These are phyloP conservation scores for Penicillium angulare DNA, from an alignment of 495 filamentous ascomycete species.

Conservation along the genomic window DNA sequence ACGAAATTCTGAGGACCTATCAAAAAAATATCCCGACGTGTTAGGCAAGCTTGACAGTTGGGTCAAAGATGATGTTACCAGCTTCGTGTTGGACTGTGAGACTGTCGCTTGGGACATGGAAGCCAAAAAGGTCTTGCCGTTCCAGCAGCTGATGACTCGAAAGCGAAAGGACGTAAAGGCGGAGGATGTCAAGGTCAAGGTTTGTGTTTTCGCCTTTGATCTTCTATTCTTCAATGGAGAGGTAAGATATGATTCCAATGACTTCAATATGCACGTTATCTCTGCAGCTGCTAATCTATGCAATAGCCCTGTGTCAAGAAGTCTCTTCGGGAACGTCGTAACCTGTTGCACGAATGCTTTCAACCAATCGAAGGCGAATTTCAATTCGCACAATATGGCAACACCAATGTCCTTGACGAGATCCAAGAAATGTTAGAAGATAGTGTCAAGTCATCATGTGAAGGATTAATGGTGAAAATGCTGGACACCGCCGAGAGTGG, in stretches of 20 bases:
- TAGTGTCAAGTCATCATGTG: slow-evolving; percentile 88
- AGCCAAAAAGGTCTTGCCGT: slow-evolving; percentile 92
- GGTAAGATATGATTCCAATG: slow-evolving; percentile 34
- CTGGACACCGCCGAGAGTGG: slow-evolving; percentile 84
- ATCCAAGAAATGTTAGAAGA: slow-evolving; percentile 92
- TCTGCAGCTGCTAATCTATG: slow-evolving; percentile 2
- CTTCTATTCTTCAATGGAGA: slow-evolving; percentile 92
- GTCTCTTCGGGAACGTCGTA: slow-evolving; percentile 77
- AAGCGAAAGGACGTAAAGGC: slow-evolving; percentile 96
- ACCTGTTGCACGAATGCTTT: slow-evolving; percentile 74
- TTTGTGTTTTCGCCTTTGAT: slow-evolving; percentile 97
- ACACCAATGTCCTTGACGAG: slow-evolving; percentile 87
- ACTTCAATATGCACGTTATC: background rate
- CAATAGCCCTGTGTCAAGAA: slow-evolving; percentile 75
- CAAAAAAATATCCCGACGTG: slow-evolving; percentile 96
- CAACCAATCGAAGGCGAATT: slow-evolving; percentile 82
- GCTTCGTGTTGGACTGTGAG: slow-evolving; percentile 96
- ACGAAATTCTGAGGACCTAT: slow-evolving; percentile 91
- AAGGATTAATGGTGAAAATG: slow-evolving; percentile 99
- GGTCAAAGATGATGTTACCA: slow-evolving; percentile 85
- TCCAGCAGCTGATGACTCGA: slow-evolving; percentile 96
- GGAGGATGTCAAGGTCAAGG: slow-evolving; percentile 96
- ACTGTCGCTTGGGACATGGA: slow-evolving; percentile 95
- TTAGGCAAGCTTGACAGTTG: slow-evolving; percentile 81
- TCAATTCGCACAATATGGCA: slow-evolving; percentile 79